Evolutionary conservation across 805 yeast genomes (phyloP).

Genomic region (Pichia heedii): DNA sequence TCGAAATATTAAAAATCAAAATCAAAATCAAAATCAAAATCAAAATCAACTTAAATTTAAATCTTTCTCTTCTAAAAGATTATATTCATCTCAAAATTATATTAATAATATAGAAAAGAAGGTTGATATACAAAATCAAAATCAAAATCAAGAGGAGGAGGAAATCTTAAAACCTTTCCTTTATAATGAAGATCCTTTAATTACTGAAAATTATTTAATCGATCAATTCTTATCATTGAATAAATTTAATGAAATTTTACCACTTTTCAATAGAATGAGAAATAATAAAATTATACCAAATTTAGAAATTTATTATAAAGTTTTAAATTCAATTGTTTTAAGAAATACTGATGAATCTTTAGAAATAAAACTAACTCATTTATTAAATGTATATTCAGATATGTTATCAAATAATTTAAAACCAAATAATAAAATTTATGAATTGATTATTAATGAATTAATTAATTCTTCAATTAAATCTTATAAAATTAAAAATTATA

Average conservation of each 20-base stretch:
- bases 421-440: slow-evolving; percentile 49
- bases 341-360: slow-evolving; percentile 46
- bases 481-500: slow-evolving; percentile 26
- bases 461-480: slow-evolving; percentile 41
- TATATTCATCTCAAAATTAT: slow-evolving; percentile 11
- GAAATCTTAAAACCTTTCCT: slow-evolving; percentile 2
- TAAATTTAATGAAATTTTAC: slow-evolving; percentile 28
- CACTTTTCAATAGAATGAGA: slow-evolving; percentile 25
- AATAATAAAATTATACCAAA: slow-evolving; percentile 37
- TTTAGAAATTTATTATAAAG: slow-evolving; percentile 42
- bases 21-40: too few relatives aligned
- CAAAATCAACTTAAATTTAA: too few relatives aligned
- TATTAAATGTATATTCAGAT: slow-evolving; percentile 63
- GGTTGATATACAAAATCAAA: background rate
- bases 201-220: slow-evolving; percentile 17
- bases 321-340: slow-evolving; percentile 43
- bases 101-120: slow-evolving; percentile 6
- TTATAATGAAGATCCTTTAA: slow-evolving; percentile 8
- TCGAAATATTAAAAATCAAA: background rate
- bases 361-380: slow-evolving; percentile 52
- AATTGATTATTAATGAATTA: slow-evolving; percentile 41
- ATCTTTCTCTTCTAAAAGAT: background rate
- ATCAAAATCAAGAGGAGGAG: background rate
- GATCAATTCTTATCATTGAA: slow-evolving; percentile 14
- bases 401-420: slow-evolving; percentile 43